A percentile compares a stretch with the other conserved stretches of the same genome.
Conservation (phyloP, 495 filamentous ascomycete species). For the Neurospora sp. region DNA sequence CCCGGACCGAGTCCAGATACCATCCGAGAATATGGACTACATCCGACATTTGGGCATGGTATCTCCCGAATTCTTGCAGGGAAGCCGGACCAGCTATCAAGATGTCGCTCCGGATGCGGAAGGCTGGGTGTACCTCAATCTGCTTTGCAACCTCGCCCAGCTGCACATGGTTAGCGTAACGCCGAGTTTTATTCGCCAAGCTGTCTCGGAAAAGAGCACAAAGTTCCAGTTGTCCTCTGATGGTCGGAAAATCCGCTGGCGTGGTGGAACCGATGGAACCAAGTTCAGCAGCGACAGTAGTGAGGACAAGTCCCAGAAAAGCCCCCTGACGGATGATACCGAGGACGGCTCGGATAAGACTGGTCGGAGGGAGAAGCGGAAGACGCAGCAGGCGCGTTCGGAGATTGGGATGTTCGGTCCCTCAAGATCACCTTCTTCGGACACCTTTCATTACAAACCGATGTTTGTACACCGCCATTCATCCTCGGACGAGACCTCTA, state of each 20-base stretch:
- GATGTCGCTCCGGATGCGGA: constrained; percentile 43
- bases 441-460: constrained; percentile 53
- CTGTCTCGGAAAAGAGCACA: constrained; percentile 52
- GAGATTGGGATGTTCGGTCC: constrained; percentile 22
- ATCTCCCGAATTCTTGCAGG: constrained; percentile 29
- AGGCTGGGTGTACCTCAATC: constrained; percentile 75
- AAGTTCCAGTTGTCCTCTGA: constrained; percentile 65
- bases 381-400: constrained; percentile 13
- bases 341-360: constrained; percentile 23
- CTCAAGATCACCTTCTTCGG: constrained; percentile 26
- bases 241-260: constrained; percentile 66
- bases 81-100: constrained; percentile 6
- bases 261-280: constrained; percentile 50
- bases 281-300: constrained; percentile 46
- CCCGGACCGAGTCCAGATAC: constrained; percentile 52
- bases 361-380: constrained; percentile 29
- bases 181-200: constrained; percentile 56
- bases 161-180: constrained; percentile 71
- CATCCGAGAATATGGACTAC: constrained; percentile 65
- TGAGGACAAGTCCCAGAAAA: constrained; percentile 30
- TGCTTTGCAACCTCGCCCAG: constrained; percentile 71
- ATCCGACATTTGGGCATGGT: constrained; percentile 60
- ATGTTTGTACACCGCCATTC: constrained; percentile 41
- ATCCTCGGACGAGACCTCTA: constrained; percentile 34
- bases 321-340: constrained; percentile 30